Conservation (phyloP, 345 rosid genomes). For the Carallia pectinifolia region DNA sequence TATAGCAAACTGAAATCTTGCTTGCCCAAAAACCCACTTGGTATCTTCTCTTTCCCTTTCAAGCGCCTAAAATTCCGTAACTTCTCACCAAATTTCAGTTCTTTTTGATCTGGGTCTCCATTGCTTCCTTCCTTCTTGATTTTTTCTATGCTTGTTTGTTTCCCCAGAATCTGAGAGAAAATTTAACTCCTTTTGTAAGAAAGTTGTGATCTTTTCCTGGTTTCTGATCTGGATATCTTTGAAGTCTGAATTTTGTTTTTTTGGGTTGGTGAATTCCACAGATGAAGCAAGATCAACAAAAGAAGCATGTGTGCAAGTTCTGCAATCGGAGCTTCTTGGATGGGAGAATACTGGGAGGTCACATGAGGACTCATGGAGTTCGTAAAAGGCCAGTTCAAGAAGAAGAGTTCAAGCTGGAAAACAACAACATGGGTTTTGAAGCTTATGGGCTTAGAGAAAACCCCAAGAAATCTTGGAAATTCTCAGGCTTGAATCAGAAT, state of each 20-base stretch:
- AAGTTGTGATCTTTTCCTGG: constrained; percentile 13
- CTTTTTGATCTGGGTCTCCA: constrained; percentile 22
- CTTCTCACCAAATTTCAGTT: not conserved
- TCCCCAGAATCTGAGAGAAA: constrained; percentile 8
- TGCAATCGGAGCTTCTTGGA: constrained; percentile 33
- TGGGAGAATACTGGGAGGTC: constrained; percentile 36
- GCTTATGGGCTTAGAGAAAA: constrained; percentile 54
- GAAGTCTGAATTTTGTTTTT: not conserved
- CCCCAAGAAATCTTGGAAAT: constrained; percentile 65
- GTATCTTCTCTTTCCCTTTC: constrained; percentile 18
- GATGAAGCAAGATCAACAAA: constrained; percentile 29
- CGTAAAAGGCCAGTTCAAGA: constrained; percentile 17
- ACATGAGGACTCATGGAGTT: constrained; percentile 30
- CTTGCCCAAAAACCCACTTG: constrained; percentile 7
- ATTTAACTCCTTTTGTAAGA: not conserved
- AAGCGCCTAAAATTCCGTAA: not conserved
- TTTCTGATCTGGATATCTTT: constrained; percentile 19
- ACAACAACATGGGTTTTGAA: constrained; percentile 24
- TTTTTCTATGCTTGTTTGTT: constrained; percentile 16
- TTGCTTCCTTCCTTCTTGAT: constrained; percentile 29
- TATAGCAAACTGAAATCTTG: constrained; percentile 2
- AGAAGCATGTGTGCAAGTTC: constrained; percentile 28
- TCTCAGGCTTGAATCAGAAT: constrained; percentile 24
- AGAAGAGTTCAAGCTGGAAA: constrained; percentile 18
- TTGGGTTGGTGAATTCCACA: not conserved